A percentile compares a stretch with the other conserved stretches of the same genome.
Evolutionary conservation across 208 protist genomes (phyloP).

Genomic region (Angomonas desouzai): DNA sequence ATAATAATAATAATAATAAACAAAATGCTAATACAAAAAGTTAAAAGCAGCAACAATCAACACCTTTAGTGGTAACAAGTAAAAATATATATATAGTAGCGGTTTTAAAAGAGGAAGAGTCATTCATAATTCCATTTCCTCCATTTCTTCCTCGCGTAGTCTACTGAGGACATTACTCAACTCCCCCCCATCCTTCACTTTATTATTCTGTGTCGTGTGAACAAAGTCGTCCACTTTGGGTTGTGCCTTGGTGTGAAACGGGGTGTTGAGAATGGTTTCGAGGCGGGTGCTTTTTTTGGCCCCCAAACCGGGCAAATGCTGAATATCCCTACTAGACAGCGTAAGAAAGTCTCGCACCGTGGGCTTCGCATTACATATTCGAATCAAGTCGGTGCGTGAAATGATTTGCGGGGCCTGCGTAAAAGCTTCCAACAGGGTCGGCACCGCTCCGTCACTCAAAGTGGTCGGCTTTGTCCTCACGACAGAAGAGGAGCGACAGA

Average conservation of each 20-base stretch:
- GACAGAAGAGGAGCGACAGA: neutral
- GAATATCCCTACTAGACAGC: neutral
- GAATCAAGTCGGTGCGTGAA: neutral
- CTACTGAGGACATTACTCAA: neutral
- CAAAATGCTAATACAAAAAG: constrained; percentile 11
- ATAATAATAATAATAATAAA: constrained; percentile 19
- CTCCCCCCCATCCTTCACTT: neutral
- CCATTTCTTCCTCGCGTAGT: neutral
- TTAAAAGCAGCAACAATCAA: constrained; percentile 16
- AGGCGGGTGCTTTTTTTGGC: neutral
- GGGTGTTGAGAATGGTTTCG: neutral
- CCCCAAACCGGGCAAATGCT: constrained; percentile 1
- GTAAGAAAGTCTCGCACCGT: neutral
- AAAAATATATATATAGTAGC: constrained; percentile 9
- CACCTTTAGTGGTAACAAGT: constrained; percentile 4
- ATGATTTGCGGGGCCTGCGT: neutral
- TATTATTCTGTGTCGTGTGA: neutral
- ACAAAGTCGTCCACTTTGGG: constrained; percentile 3
- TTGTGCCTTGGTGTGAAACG: neutral
- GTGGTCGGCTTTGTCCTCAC: neutral
- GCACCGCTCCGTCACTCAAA: neutral
- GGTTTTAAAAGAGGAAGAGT: constrained; percentile 14
- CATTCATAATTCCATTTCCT: constrained; percentile 5
- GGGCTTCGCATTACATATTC: constrained; percentile 1
- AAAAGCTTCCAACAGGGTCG: neutral